Evolutionary conservation across 106 monocot species (phyloP).

Genomic region (Agapanthus africanus): DNA sequence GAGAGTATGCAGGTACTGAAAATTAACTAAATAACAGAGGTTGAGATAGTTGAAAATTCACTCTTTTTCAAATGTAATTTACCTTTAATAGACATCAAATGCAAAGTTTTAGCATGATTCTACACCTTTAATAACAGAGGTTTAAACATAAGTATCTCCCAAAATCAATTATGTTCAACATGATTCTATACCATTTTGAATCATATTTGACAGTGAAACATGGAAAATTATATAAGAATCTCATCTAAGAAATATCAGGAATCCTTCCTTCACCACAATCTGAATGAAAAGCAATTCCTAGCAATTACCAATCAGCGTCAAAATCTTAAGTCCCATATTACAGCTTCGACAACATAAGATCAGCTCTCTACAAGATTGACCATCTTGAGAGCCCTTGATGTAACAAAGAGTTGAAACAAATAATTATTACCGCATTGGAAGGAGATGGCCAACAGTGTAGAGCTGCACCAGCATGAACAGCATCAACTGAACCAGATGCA

Average conservation of each 20-base stretch:
- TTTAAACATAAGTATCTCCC: neutral
- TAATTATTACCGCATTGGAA: slow-evolving; percentile 68
- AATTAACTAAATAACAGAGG: neutral
- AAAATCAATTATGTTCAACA: neutral
- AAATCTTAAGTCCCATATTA: neutral
- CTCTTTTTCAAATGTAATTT: neutral
- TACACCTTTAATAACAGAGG: too few species aligned
- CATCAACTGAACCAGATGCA: slow-evolving; percentile 81
- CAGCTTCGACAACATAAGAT: neutral
- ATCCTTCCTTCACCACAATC: neutral
- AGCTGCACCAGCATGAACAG: slow-evolving; percentile 95
- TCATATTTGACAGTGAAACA: neutral
- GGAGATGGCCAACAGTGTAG: slow-evolving; percentile 99
- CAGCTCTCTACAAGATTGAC: neutral
- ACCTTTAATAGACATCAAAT: neutral
- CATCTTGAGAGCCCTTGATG: neutral
- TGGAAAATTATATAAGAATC: neutral
- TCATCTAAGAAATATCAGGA: neutral
- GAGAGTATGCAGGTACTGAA: neutral
- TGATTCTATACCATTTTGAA: neutral
- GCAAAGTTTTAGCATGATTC: neutral
- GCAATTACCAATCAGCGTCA: neutral
- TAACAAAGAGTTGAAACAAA: neutral
- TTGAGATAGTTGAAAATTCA: neutral
- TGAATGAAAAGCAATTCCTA: neutral